Evolutionary conservation across 805 yeast species (phyloP).

Genomic region (Pichia exigua): DNA sequence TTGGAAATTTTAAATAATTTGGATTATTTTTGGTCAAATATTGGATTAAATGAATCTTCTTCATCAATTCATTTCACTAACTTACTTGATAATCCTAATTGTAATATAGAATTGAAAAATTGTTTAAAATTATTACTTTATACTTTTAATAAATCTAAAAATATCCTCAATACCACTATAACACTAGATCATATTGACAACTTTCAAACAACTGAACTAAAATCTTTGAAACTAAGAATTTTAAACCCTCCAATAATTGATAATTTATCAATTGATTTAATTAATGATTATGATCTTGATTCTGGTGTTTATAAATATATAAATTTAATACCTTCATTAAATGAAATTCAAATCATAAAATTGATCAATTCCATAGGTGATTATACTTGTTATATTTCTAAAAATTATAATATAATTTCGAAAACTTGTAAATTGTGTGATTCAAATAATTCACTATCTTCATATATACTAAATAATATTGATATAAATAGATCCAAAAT

Average conservation of each 20-base stretch:
- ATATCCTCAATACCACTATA: not conserved
- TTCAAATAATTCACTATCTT: conserved; percentile 2
- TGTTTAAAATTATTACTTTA: conserved; percentile 15
- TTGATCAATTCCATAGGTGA: conserved; percentile 34
- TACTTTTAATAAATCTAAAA: not conserved
- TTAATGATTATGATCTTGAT: not conserved
- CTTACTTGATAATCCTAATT: conserved; percentile 1
- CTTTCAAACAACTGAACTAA: not conserved
- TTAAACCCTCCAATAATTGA: not conserved
- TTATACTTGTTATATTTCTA: conserved; percentile 35
- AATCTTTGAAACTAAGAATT: not conserved
- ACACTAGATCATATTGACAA: not conserved
- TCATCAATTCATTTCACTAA: conserved; percentile 7
- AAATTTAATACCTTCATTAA: not conserved
- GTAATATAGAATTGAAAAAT: conserved; percentile 17
- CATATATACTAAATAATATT: conserved; percentile 9
- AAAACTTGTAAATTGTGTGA: conserved; percentile 35
- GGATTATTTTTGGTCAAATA: conserved; percentile 17
- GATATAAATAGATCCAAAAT: conserved; percentile 27
- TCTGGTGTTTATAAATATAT: not conserved
- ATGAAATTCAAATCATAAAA: conserved; percentile 3
- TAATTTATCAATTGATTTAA: not conserved
- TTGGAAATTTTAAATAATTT: conserved; percentile 14
- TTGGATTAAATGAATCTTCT: conserved; percentile 13
- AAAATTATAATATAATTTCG: conserved; percentile 28